These are phyloP conservation scores for Cardamine occulta DNA, from an alignment of 345 rosid species.

Conservation along the genomic window DNA sequence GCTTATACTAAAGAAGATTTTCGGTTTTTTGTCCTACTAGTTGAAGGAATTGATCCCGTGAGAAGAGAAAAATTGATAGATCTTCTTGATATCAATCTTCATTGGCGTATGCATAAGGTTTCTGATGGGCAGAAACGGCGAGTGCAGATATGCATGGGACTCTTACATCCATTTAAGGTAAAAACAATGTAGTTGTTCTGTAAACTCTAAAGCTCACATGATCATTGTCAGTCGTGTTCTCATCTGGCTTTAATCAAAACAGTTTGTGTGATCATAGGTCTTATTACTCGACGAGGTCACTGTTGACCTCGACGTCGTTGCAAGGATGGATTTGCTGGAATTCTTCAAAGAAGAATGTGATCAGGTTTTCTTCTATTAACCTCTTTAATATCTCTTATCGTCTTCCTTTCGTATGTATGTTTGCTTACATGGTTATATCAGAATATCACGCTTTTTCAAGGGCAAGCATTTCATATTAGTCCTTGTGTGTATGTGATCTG, in stretches of 20 bases:
- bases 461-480: conserved; percentile 4
- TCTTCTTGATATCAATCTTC: conserved; percentile 85
- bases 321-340: conserved; percentile 79
- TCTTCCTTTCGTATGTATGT: neutral
- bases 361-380: conserved; percentile 48
- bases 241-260: neutral
- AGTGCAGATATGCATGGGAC: conserved; percentile 98
- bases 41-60: conserved; percentile 83
- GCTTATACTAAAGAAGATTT: neutral
- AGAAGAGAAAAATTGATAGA: conserved; percentile 88
- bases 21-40: conserved; percentile 42
- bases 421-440: neutral
- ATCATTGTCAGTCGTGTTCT: conserved; percentile 22
- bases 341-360: conserved; percentile 86
- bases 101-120: conserved; percentile 98
- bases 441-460: neutral
- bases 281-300: conserved; percentile 89
- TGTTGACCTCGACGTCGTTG: conserved; percentile 87
- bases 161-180: conserved; percentile 90
- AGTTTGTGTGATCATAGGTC: conserved; percentile 51
- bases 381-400: neutral
- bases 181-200: neutral
- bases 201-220: conserved; percentile 14
- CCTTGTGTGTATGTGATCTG: neutral
- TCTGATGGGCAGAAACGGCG: conserved; percentile 98